Percentiles rank a stretch among this genome's conserved stretches.
These are phyloP conservation scores for Moesziomyces parantarcticus DNA, from an alignment of 1,284 basidiomycete genomes.

Conservation along the genomic window DNA sequence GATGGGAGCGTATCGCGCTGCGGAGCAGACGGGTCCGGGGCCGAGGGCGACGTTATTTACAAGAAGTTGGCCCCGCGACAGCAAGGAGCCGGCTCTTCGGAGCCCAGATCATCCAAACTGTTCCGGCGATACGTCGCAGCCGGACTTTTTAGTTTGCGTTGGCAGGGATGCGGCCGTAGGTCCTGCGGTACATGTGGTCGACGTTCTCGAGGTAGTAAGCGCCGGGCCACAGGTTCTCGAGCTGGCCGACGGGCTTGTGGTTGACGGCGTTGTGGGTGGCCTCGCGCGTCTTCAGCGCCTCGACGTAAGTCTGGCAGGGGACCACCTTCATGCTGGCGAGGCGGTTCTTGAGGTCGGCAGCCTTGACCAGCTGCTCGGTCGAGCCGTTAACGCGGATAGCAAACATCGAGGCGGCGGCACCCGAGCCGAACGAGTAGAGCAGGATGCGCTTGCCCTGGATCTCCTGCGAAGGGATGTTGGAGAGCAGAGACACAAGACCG, in stretches of 20 bases:
- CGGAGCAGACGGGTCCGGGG: too few relatives aligned
- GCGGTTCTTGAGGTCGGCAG: constrained; percentile 81
- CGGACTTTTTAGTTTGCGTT: constrained; percentile 36
- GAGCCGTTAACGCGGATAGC: constrained; percentile 85
- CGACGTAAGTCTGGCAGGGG: constrained; percentile 85
- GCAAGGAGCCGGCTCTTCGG: neutral
- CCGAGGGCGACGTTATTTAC: too few relatives aligned
- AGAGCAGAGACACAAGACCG: constrained; percentile 77
- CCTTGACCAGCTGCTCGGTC: constrained; percentile 80
- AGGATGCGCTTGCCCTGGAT: constrained; percentile 72
- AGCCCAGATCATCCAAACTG: neutral
- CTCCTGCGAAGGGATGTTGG: constrained; percentile 54
- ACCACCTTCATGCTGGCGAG: constrained; percentile 89
- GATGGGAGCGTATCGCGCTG: too few relatives aligned
- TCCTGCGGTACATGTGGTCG: constrained; percentile 91
- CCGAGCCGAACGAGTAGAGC: constrained; percentile 93
- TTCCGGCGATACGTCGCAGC: neutral
- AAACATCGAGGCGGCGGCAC: constrained; percentile 92
- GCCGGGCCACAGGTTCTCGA: constrained; percentile 93
- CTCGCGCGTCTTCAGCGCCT: constrained; percentile 77
- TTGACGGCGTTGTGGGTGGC: constrained; percentile 92
- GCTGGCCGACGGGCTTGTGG: constrained; percentile 84
- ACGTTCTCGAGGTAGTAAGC: constrained; percentile 92
- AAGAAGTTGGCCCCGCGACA: too few relatives aligned
- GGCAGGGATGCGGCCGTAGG: constrained; percentile 73